Base-by-base conservation (phyloP, 106 monocot genomes). In the Dactylorhiza incarnata region DNA sequence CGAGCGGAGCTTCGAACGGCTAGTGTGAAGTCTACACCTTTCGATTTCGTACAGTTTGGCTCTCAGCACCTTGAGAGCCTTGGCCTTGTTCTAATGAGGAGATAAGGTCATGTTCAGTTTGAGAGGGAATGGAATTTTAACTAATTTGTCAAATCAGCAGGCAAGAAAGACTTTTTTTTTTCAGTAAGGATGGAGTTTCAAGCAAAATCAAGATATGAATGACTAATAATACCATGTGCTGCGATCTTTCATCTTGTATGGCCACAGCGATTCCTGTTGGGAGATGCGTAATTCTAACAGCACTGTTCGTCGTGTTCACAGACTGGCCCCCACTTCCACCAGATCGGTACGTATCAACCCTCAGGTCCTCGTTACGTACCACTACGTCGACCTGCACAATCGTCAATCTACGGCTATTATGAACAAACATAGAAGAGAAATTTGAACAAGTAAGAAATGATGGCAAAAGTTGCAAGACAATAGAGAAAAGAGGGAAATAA, bases 221-320 rank as follows among this genome's bases (percentile, higher is more conserved):
- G 3, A 3, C 37, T 37, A 37, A 37, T 37, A 45, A 69, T 69
- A 97, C 97, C 85, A 86, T 87, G 81, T 97, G 97, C 52, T 97
- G 97, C 48, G 97, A 97, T 72, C 97, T 94, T 83, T 97, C 97
- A 86, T 94, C 91, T 77, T 97, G 97, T 84, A 97, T 97, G 44
- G 93, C 85, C 62, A 94, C 91, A 3, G 83, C 78, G 16, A 94
- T 82, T 76, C 97, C 97, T 5, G 91, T 86, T 62, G 97, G 94
- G 75, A 94, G 81, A 82, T 97, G 97, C 5, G 91, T 97, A 52
- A 97, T 81, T 62, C 97, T 86, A 61, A 97, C 94, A 25, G 97
- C 97, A 83, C 97, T 97, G 47, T 91, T 86, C 49, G 97, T 97
- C 19, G 97, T 97, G 77, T 97, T 97, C 37, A 93, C 97, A 59